These are phyloP conservation scores for Drechslerella stenobrocha DNA, from an alignment of 2,329 filamentous ascomycete species.

Conservation along the genomic window DNA sequence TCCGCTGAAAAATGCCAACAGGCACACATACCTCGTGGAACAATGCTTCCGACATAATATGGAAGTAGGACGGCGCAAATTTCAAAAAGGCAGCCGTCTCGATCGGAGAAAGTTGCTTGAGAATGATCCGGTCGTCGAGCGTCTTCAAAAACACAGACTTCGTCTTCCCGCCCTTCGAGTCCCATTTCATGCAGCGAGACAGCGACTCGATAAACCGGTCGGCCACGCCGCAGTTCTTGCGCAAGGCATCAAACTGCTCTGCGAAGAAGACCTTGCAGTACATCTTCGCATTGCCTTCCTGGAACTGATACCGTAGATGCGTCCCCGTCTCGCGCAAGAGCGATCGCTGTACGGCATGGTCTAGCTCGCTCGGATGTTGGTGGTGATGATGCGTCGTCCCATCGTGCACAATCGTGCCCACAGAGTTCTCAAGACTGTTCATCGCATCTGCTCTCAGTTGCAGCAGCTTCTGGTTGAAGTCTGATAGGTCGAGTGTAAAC, in stretches of 20 bases:
- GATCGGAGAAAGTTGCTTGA: conserved; percentile 86
- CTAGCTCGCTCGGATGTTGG: conserved; percentile 55
- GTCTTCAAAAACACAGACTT: conserved; percentile 98
- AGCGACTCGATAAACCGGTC: conserved; percentile 94
- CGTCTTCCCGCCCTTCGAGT: conserved; percentile 95
- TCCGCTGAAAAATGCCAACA: background rate
- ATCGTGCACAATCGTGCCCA: conserved; percentile 52
- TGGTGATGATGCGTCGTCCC: conserved; percentile 45
- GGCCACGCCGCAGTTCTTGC: conserved; percentile 86
- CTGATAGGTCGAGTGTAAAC: conserved; percentile 81
- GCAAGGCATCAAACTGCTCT: conserved; percentile 93
- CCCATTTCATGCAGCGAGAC: conserved; percentile 94
- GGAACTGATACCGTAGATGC: conserved; percentile 94
- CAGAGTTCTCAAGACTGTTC: conserved; percentile 54
- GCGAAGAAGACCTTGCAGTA: conserved; percentile 99
- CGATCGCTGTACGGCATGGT: conserved; percentile 80
- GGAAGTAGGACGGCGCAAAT: conserved; percentile 96
- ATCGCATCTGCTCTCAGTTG: conserved; percentile 62
- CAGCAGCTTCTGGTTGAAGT: conserved; percentile 79
- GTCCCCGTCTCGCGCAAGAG: conserved; percentile 82
- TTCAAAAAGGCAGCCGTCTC: conserved; percentile 92
- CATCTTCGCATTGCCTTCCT: conserved; percentile 89
- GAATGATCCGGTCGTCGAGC: conserved; percentile 86
- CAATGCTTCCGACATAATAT: conserved; percentile 92
- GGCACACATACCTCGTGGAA: conserved; percentile 69